Evolutionary conservation across 1,284 basidiomycete species (phyloP), one percentile per base, ranked within the genome.

Genomic region (Trichosporon coremiiforme): DNA sequence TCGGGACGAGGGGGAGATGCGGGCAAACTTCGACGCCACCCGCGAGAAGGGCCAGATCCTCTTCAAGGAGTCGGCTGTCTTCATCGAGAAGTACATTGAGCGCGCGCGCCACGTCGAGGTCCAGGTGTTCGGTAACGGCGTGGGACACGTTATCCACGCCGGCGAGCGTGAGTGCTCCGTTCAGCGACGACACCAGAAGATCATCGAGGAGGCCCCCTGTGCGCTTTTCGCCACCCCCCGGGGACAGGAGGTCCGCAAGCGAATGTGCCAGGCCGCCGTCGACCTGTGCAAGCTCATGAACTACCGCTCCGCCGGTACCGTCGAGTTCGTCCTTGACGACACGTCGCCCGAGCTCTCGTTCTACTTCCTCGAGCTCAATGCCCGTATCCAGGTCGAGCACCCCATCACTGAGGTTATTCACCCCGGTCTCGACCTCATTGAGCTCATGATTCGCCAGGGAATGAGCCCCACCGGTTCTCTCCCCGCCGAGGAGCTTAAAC

Each of bases 301-400:
- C 15, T 90, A 90, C 76, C 84, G 84, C 29, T 89, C 88, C 45
- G 89, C 88, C 65, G 89, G 89, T 0, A 91, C 89, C 0, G 86
- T 90, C 33, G 90, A 91, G 76, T 90, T 90, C 74, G 82, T 91
- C 2, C 88, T 90, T 3, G 88, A 90, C 74, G 85, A 89, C 68
- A 70, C 82, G 0, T 66, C 70, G 8, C 35, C 45, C 0, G 55
- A 73, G 0, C 85, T 85, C 0, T 78, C 84, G 9, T 90, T 89
- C 80, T 91, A 87, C 83, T 92, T 91, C 75, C 85, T 92, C 20
- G 90, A 92, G 78, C 89, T 91, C 87, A 91, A 92, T 72, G 88
- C 89, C 0, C 85, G 90, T 6, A 86, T 91, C 67, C 90, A 90
- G 68, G 90, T 91, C 17, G 90, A 91, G 80, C 90, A 91, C 75